Evolutionary conservation across 768 basidiomycete species (phyloP).

Genomic region (Brasilioporus rufonigricans): DNA sequence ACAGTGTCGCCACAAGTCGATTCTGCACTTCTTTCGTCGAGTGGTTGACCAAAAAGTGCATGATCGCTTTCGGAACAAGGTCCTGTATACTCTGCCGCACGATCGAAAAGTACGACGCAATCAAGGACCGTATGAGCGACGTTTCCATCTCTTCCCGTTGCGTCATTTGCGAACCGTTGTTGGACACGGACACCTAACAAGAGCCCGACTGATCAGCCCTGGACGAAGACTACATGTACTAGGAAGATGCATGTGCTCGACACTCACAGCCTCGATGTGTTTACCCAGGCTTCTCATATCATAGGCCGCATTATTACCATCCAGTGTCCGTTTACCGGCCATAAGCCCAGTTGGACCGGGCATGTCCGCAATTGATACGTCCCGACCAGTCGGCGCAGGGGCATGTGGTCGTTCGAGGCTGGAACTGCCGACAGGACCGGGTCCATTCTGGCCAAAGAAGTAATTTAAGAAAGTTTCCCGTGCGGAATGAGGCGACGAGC

Average conservation of each 20-base stretch:
- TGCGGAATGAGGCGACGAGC: slow-evolving; percentile 52
- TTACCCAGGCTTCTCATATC: slow-evolving; percentile 99
- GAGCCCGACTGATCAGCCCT: slow-evolving; percentile 5
- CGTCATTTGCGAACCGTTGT: slow-evolving; percentile 62
- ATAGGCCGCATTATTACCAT: slow-evolving; percentile 81
- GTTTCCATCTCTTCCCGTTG: slow-evolving; percentile 96
- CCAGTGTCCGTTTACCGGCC: slow-evolving; percentile 63
- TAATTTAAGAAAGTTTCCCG: slow-evolving; percentile 95
- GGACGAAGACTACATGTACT: slow-evolving; percentile 7
- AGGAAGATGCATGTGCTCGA: neutral
- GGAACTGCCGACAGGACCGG: slow-evolving; percentile 65
- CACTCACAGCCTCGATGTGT: slow-evolving; percentile 93
- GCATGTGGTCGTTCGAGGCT: slow-evolving; percentile 42
- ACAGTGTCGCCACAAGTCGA: slow-evolving; percentile 88
- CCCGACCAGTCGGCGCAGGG: slow-evolving; percentile 57
- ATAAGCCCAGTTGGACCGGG: slow-evolving; percentile 57
- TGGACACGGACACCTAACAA: slow-evolving; percentile 52
- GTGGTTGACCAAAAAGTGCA: slow-evolving; percentile 96
- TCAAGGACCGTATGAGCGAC: slow-evolving; percentile 88
- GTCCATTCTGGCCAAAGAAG: slow-evolving; percentile 92
- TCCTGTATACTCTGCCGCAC: slow-evolving; percentile 97
- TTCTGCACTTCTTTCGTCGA: slow-evolving; percentile 98
- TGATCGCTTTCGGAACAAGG: slow-evolving; percentile 95
- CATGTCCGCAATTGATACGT: slow-evolving; percentile 55
- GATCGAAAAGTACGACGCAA: slow-evolving; percentile 94